Conservation (phyloP, 768 basidiomycete species). For the Phylloporus sp. region DNA sequence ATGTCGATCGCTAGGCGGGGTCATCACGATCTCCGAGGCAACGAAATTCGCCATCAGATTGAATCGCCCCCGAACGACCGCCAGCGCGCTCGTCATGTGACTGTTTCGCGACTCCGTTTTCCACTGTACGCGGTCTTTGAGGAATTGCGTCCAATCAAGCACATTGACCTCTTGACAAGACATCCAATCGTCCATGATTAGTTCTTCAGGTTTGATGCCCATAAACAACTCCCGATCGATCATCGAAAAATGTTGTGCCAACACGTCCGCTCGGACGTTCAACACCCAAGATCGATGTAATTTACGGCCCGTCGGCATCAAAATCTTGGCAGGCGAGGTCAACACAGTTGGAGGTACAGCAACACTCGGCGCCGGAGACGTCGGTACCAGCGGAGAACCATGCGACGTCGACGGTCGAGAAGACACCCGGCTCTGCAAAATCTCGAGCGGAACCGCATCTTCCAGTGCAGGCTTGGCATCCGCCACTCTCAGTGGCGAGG, state of each 20-base stretch:
- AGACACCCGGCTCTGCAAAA: slow-evolving; percentile 54
- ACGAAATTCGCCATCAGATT: slow-evolving; percentile 81
- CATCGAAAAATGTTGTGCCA: slow-evolving; percentile 79
- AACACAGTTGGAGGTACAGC: slow-evolving; percentile 10
- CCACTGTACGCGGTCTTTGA: slow-evolving; percentile 68
- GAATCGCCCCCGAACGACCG: slow-evolving; percentile 74
- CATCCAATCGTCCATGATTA: slow-evolving; percentile 72
- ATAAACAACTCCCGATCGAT: slow-evolving; percentile 87
- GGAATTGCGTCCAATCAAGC: slow-evolving; percentile 78
- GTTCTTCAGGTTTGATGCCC: slow-evolving; percentile 80
- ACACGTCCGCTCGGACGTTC: slow-evolving; percentile 48
- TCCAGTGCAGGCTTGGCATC: slow-evolving; percentile 51
- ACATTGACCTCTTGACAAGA: slow-evolving; percentile 58
- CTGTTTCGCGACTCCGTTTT: slow-evolving; percentile 55
- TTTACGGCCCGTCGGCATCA: slow-evolving; percentile 36
- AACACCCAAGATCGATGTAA: slow-evolving; percentile 70
- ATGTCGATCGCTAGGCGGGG: slow-evolving; percentile 59
- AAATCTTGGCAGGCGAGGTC: slow-evolving; percentile 33
- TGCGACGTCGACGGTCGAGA: slow-evolving; percentile 33
- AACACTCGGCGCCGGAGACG: slow-evolving; percentile 6
- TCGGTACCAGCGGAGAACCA: slow-evolving; percentile 21
- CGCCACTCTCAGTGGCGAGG: slow-evolving; percentile 30
- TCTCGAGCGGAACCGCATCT: slow-evolving; percentile 63
- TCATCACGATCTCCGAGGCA: slow-evolving; percentile 73
- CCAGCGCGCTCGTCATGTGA: slow-evolving; percentile 66